These are phyloP conservation scores for Uromyces viciae-fabae DNA, from an alignment of 1,284 basidiomycete species.

Conservation along the genomic window DNA sequence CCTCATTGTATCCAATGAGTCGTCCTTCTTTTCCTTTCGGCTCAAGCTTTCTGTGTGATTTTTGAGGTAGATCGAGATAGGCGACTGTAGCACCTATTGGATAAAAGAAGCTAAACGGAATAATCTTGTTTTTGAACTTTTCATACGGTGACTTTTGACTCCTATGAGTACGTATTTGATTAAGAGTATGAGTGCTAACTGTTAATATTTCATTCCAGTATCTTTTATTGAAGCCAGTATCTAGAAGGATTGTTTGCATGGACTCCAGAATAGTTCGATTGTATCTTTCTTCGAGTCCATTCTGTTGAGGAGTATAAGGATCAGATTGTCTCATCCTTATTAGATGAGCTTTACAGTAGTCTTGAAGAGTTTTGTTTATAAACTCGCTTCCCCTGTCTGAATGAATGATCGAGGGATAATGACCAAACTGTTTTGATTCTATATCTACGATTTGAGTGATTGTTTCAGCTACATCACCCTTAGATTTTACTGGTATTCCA, in stretches of 20 bases:
- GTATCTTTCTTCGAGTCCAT: background rate
- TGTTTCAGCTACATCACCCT: background rate
- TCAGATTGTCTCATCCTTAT: background rate
- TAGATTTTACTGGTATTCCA: background rate
- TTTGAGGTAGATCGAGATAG: background rate
- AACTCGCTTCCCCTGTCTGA: conserved; percentile 1
- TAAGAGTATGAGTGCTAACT: background rate
- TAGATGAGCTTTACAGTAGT: background rate
- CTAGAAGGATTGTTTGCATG: background rate
- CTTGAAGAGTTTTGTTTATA: background rate
- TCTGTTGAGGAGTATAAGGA: background rate
- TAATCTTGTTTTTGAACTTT: background rate
- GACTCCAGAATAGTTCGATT: background rate
- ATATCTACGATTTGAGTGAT: background rate
- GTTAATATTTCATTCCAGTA: background rate
- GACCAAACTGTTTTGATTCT: background rate
- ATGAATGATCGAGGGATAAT: background rate
- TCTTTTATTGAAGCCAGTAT: background rate
- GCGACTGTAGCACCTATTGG: background rate
- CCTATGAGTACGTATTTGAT: background rate
- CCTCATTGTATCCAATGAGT: background rate
- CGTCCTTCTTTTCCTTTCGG: background rate
- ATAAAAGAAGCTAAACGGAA: background rate
- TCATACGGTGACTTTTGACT: background rate
- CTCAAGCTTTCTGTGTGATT: background rate